phyloP scores from a whole-genome alignment of 345 rosid species.

The Linum usitatissimum region DNA sequence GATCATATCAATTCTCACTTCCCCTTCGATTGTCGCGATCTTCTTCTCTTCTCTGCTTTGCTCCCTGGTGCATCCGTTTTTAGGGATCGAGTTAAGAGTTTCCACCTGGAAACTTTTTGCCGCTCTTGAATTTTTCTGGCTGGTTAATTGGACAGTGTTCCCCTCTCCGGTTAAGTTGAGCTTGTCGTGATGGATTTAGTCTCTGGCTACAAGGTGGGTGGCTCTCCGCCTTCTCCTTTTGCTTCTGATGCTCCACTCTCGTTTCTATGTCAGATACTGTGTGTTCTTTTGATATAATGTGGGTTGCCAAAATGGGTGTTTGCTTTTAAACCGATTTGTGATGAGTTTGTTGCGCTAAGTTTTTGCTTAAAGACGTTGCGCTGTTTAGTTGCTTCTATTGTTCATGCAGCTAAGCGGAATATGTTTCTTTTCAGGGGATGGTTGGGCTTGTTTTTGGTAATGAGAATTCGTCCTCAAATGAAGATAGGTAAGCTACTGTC shows the following conservation, averaged over 20 bases:
- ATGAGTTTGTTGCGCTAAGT: neutral
- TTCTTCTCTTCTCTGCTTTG: neutral
- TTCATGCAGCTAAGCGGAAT: neutral
- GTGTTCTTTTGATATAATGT: neutral
- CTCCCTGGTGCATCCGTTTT: neutral
- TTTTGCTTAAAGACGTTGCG: neutral
- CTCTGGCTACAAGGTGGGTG: conserved; percentile 3
- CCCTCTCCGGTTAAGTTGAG: neutral
- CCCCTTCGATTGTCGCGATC: neutral
- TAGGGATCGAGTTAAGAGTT: neutral
- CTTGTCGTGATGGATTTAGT: conserved; percentile 5
- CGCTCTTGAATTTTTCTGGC: neutral
- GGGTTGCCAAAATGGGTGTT: neutral
- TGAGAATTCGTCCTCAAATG: conserved; percentile 63
- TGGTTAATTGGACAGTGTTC: neutral
- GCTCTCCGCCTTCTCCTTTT: neutral
- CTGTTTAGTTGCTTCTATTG: neutral
- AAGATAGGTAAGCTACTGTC: conserved; percentile 47
- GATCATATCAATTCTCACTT: neutral
- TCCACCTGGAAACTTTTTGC: neutral
- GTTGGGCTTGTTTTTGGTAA: conserved; percentile 88
- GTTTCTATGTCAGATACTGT: neutral
- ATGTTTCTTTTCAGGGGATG: conserved; percentile 53
- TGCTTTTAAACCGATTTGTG: neutral
- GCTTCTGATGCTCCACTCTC: neutral